Evolutionary conservation across 2,329 filamentous ascomycete genomes (phyloP).

Genomic region (Pseudomassariella vexata): DNA sequence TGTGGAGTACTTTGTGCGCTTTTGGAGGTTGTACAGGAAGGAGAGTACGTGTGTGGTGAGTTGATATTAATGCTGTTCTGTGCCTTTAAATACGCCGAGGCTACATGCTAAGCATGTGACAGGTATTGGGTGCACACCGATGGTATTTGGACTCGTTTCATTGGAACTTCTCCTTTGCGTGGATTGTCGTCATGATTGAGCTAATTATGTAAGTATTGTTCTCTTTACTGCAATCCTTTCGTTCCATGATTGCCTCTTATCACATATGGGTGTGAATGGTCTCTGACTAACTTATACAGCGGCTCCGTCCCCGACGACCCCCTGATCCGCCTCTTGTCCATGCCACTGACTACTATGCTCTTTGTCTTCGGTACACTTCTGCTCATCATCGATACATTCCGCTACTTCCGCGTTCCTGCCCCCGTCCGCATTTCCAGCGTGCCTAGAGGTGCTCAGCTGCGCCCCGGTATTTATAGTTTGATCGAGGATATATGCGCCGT

Average conservation of each 20-base stretch:
- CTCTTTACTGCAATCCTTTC: neutral
- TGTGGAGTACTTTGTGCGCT: constrained; percentile 43
- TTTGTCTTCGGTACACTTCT: constrained; percentile 46
- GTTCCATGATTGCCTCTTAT: too few relatives aligned
- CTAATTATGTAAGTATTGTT: constrained; percentile 35
- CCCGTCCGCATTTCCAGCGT: constrained; percentile 47
- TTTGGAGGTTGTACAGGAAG: constrained; percentile 48
- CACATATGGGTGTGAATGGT: too few relatives aligned
- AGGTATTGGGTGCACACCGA: constrained; percentile 17
- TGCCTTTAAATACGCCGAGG: constrained; percentile 27
- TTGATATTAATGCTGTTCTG: too few relatives aligned
- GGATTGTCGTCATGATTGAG: constrained; percentile 51
- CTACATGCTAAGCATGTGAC: neutral
- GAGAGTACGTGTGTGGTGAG: constrained; percentile 46
- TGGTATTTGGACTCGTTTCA: constrained; percentile 49
- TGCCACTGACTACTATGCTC: constrained; percentile 44
- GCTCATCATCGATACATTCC: constrained; percentile 41
- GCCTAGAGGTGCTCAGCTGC: constrained; percentile 41
- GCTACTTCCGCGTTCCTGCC: constrained; percentile 34
- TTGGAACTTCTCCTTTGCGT: constrained; percentile 48
- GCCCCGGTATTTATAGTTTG: constrained; percentile 47
- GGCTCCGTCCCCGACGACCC: constrained; percentile 15
- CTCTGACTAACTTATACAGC: constrained; percentile 6
- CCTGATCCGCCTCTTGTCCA: constrained; percentile 44
- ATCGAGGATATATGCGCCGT: constrained; percentile 49